Evolutionary conservation across 2,329 filamentous ascomycete species (phyloP).

Genomic region (Talaromyces amestolkiae): DNA sequence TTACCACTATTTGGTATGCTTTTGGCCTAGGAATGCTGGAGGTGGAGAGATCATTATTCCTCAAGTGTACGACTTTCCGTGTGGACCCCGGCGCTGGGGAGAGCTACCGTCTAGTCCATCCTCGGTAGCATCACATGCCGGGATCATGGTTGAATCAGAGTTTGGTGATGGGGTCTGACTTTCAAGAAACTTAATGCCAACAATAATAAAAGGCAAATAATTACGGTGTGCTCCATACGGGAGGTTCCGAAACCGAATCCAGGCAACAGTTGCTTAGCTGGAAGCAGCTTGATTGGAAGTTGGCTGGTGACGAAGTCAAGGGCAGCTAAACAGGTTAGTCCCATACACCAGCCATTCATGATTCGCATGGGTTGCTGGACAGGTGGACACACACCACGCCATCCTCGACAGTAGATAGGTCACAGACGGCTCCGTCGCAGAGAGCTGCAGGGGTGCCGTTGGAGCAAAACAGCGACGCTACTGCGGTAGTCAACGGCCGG

Average conservation of each 20-base stretch:
- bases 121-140: constrained; percentile 14
- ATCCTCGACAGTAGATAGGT: not conserved
- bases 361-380: not conserved
- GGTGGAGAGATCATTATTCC: constrained; percentile 4
- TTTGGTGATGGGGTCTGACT: not conserved
- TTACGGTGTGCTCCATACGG: constrained; percentile 7
- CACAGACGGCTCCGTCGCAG: not conserved
- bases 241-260: constrained; percentile 2
- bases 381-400: not conserved
- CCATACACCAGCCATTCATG: constrained; percentile 1
- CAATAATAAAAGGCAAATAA: not conserved
- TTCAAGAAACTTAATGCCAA: not conserved
- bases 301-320: not conserved
- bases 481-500: constrained; percentile 6
- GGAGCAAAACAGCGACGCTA: not conserved
- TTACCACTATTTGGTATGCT: not conserved
- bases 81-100: not conserved
- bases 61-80: constrained; percentile 2
- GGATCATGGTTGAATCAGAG: constrained; percentile 8
- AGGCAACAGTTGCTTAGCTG: not conserved
- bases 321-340: not conserved
- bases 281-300: not conserved
- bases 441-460: constrained; percentile 1
- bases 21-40: not conserved
- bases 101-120: not conserved